Evolutionary conservation across 2,329 filamentous ascomycete species (phyloP).

Genomic region (Sarocladiaceae sp.): DNA sequence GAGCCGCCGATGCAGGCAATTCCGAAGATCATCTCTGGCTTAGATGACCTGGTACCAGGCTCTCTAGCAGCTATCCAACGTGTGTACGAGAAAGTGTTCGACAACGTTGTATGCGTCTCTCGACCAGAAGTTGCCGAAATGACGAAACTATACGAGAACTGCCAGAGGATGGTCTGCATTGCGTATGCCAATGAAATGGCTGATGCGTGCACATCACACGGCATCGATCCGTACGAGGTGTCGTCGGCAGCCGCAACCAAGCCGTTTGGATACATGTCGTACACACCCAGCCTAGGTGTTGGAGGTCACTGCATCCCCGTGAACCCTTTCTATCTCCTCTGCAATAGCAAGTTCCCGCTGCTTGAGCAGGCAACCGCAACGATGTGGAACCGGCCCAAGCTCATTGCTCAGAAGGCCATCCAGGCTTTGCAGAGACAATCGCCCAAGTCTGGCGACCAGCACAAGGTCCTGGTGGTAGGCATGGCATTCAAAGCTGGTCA

Average conservation of each 20-base stretch:
- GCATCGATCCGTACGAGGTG: conserved; percentile 48
- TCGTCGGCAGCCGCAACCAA: conserved; percentile 44
- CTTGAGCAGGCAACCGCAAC: conserved; percentile 38
- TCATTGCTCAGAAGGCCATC: neutral
- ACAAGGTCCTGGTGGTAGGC: conserved; percentile 39
- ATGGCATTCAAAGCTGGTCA: conserved; percentile 49
- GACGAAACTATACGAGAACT: conserved; percentile 56
- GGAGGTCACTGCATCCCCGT: conserved; percentile 54
- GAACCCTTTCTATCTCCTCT: conserved; percentile 50
- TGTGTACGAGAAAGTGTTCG: conserved; percentile 43
- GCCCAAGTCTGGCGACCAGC: conserved; percentile 11
- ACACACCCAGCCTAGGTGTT: conserved; percentile 43
- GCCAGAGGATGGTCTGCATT: conserved; percentile 50
- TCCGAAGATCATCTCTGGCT: conserved; percentile 50
- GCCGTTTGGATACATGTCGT: conserved; percentile 48
- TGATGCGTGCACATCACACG: conserved; percentile 41
- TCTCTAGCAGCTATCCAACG: conserved; percentile 38
- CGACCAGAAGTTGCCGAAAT: conserved; percentile 53
- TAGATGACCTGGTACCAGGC: conserved; percentile 40
- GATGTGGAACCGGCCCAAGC: conserved; percentile 36
- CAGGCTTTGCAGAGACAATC: neutral
- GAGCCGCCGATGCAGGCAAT: conserved; percentile 37
- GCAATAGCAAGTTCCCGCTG: conserved; percentile 42
- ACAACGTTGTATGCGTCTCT: conserved; percentile 43
- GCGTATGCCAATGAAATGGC: conserved; percentile 55